phyloP scores from a whole-genome alignment of 78 protist genomes.

The Isochrysis galbana region DNA sequence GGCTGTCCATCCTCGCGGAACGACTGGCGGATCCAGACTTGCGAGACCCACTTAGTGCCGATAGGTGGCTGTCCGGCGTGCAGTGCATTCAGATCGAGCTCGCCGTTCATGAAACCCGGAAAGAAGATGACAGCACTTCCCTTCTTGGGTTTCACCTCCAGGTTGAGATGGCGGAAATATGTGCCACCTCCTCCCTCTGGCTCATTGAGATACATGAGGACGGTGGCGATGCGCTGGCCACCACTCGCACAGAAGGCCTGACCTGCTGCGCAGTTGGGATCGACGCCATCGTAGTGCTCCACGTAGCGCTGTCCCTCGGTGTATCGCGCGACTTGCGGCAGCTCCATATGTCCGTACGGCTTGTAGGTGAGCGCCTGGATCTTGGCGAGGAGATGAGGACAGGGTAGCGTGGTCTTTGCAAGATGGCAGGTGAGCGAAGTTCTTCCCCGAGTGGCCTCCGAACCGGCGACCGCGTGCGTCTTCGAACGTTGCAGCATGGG shows the following conservation, averaged over 20 bases:
- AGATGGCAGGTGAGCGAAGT: not conserved
- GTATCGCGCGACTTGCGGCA: slow-evolving; percentile 35
- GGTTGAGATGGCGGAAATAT: no score
- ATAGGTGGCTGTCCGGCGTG: not conserved
- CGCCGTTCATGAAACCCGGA: no score
- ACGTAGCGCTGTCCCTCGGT: slow-evolving; percentile 17
- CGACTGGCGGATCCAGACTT: slow-evolving; percentile 14
- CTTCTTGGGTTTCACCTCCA: not conserved
- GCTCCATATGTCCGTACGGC: slow-evolving; percentile 20
- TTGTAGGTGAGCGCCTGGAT: not conserved
- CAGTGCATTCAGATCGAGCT: no score
- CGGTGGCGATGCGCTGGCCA: slow-evolving; percentile 10
- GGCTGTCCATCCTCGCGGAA: slow-evolving; percentile 7
- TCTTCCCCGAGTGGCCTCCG: not conserved
- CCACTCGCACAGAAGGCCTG: not conserved
- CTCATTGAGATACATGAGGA: slow-evolving; percentile 4
- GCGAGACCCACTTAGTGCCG: slow-evolving; percentile 17
- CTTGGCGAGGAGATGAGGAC: not conserved
- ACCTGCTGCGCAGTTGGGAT: not conserved
- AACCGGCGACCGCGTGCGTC: slow-evolving; percentile 7
- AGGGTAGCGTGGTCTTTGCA: not conserved
- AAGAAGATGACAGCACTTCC: no score
- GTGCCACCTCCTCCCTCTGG: not conserved
- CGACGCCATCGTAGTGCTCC: slow-evolving; percentile 25
- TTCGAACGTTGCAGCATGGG: not conserved